Evolutionary conservation across 2,329 filamentous ascomycete species (phyloP).

Genomic region (Sclerotinia spermophila): DNA sequence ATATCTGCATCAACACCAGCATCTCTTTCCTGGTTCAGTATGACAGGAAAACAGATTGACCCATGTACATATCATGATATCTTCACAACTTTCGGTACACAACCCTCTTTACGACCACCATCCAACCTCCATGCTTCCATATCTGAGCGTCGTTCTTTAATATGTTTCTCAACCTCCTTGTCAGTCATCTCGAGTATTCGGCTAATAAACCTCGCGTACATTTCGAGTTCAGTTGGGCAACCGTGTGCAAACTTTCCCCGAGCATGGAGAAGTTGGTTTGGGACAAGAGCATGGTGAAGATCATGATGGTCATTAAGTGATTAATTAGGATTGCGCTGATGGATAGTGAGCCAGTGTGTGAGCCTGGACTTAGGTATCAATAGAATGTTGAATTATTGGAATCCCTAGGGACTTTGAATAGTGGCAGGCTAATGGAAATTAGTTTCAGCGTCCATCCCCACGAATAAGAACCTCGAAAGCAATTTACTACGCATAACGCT

Average conservation of each 20-base stretch:
- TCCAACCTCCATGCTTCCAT: neutral
- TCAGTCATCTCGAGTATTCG: neutral
- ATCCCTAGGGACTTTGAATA: neutral
- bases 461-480: neutral
- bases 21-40: neutral
- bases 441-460: neutral
- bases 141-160: neutral
- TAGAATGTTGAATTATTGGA: neutral
- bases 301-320: neutral
- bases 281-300: neutral
- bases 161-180: neutral
- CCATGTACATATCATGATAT: neutral
- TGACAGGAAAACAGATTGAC: neutral
- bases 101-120: neutral
- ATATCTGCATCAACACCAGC: neutral
- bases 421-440: neutral
- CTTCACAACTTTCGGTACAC: neutral
- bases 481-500: neutral
- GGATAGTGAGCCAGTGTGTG: neutral
- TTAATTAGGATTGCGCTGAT: neutral
- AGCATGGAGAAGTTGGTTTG: neutral
- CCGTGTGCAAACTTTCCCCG: neutral
- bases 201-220: neutral
- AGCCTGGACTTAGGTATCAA: neutral
- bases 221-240: neutral